These are phyloP conservation scores for Mortierella sp. DNA, from an alignment of 371 early-diverging fungal genomes.

Conservation along the genomic window DNA sequence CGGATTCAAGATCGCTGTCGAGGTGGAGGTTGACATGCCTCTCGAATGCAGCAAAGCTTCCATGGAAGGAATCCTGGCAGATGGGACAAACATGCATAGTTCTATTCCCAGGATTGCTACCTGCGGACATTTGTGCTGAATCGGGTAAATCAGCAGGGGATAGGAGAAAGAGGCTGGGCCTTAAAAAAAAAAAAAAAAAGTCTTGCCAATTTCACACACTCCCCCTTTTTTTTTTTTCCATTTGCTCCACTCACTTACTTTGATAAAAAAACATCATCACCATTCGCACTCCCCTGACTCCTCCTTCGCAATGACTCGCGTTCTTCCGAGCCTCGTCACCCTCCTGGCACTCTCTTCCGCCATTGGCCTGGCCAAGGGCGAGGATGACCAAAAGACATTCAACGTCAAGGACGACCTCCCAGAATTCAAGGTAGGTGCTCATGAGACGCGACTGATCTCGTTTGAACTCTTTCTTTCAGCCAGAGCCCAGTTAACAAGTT, in stretches of 20 bases:
- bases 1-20: background rate
- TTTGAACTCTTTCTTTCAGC: background rate
- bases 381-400: conserved; percentile 19
- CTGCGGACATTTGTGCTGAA: no score
- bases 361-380: conserved; percentile 41
- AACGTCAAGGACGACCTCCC: conserved; percentile 38
- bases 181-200: no score
- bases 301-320: conserved; percentile 32
- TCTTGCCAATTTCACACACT: conserved; percentile 9
- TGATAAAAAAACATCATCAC: no score
- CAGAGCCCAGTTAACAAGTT: no score
- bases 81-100: conserved; percentile 27
- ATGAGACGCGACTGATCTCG: background rate
- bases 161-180: no score
- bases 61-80: conserved; percentile 28
- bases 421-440: background rate
- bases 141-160: no score
- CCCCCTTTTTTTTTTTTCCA: background rate
- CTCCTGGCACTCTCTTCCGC: conserved; percentile 52
- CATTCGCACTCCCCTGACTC: background rate
- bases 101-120: background rate
- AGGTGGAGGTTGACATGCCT: conserved; percentile 40
- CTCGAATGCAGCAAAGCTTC: conserved; percentile 39
- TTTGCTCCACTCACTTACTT: background rate
- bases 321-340: conserved; percentile 41